phyloP scores from a whole-genome alignment of 192 early-diverging fungal species.

The Umbelopsis sp. region DNA sequence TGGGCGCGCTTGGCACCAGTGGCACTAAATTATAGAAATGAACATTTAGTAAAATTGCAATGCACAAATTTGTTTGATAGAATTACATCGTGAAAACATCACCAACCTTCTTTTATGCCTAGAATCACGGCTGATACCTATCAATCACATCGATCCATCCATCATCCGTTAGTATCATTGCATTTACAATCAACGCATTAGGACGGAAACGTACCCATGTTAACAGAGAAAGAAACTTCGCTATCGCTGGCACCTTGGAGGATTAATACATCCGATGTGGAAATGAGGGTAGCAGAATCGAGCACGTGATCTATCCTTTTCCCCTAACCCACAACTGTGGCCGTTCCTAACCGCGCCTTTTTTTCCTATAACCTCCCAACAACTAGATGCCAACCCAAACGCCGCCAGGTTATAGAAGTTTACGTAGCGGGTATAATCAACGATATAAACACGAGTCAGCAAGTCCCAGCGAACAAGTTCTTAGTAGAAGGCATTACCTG shows the following conservation, averaged over 20 bases:
- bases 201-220: conserved; percentile 5
- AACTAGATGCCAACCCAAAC: conserved; percentile 11
- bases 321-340: neutral
- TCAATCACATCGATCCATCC: conserved; percentile 2
- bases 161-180: conserved; percentile 13
- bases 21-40: conserved; percentile 44
- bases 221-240: conserved; percentile 18
- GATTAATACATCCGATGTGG: neutral
- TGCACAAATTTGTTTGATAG: neutral
- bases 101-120: conserved; percentile 91
- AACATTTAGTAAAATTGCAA: neutral
- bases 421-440: neutral
- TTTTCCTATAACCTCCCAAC: neutral
- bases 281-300: neutral
- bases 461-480: conserved; percentile 14
- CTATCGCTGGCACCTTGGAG: neutral
- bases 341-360: neutral
- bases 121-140: conserved; percentile 99
- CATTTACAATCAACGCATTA: neutral
- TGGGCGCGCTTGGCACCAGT: conserved; percentile 99
- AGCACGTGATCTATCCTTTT: neutral
- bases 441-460: neutral
- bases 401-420: conserved; percentile 9
- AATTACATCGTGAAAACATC: neutral
- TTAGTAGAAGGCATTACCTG: neutral